Evolutionary conservation across 192 early-diverging fungal genomes (phyloP).

Genomic region (Phycomyces nitens): DNA sequence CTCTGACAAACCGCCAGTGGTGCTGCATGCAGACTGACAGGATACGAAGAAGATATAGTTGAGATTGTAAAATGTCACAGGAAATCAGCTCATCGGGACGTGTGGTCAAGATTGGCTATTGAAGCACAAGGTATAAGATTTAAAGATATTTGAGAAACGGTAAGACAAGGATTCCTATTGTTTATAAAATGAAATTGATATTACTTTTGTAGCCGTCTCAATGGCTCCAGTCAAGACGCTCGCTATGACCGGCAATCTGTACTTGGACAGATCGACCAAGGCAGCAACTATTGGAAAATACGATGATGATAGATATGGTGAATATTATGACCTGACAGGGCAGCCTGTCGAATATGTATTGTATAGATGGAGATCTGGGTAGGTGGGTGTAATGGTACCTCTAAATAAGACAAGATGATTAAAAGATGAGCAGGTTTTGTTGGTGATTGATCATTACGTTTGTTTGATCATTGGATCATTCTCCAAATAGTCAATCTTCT

Average conservation of each 20-base stretch:
- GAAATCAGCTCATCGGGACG: slow-evolving; percentile 46
- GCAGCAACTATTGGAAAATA: slow-evolving; percentile 43
- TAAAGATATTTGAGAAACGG: neutral
- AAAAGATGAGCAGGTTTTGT: neutral
- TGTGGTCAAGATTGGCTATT: slow-evolving; percentile 5
- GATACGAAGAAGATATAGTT: slow-evolving; percentile 75
- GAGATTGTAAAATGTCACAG: slow-evolving; percentile 69
- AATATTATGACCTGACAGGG: too few species aligned
- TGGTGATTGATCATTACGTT: slow-evolving; percentile 34
- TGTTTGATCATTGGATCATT: slow-evolving; percentile 74
- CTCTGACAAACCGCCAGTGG: slow-evolving; percentile 13
- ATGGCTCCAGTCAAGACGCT: neutral
- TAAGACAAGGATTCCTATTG: neutral
- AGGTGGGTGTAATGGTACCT: neutral
- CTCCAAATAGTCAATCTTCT: slow-evolving; percentile 58
- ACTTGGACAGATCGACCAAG: neutral
- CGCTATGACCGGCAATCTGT: neutral
- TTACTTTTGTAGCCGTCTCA: neutral
- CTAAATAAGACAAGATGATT: neutral
- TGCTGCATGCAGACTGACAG: slow-evolving; percentile 79
- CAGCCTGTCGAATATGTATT: neutral
- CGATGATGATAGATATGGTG: neutral
- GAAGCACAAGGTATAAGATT: too few species aligned
- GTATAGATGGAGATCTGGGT: neutral
- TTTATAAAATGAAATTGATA: neutral